These are phyloP conservation scores for Zymoseptoria brevis DNA, from an alignment of 2,329 filamentous ascomycete genomes.

Conservation along the genomic window DNA sequence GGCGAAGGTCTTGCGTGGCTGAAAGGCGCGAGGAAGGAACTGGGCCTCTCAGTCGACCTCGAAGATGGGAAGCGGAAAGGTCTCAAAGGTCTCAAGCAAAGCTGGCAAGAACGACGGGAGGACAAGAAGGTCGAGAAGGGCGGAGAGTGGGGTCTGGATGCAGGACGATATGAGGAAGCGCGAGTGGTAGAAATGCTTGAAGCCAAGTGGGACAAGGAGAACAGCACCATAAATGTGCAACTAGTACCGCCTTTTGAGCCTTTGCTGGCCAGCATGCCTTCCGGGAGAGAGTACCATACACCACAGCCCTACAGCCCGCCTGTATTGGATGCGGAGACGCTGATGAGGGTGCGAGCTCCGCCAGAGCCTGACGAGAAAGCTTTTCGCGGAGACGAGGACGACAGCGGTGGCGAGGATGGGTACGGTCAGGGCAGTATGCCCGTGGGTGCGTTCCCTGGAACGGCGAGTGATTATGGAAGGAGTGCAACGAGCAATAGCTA, in stretches of 20 bases:
- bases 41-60: conserved; percentile 52
- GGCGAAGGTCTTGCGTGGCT: conserved; percentile 85
- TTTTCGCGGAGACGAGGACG: conserved; percentile 39
- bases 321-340: conserved; percentile 53
- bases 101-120: conserved; percentile 68
- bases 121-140: conserved; percentile 71
- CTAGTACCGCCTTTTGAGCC: conserved; percentile 62
- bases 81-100: conserved; percentile 61
- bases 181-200: conserved; percentile 81
- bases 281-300: conserved; percentile 75
- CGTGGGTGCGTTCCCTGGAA: conserved; percentile 47
- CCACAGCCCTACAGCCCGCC: conserved; percentile 62
- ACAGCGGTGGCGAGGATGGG: conserved; percentile 37
- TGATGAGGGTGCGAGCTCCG: conserved; percentile 53
- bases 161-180: conserved; percentile 74
- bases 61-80: conserved; percentile 46
- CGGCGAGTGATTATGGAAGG: conserved; percentile 25
- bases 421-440: conserved; percentile 21
- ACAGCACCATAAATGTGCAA: conserved; percentile 87
- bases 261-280: conserved; percentile 71
- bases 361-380: conserved; percentile 41
- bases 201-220: conserved; percentile 83
- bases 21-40: conserved; percentile 63
- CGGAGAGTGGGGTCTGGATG: conserved; percentile 68
- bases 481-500: conserved; percentile 25